Conservation (phyloP, 2,329 filamentous ascomycete genomes). For the Thelonectria olida region DNA sequence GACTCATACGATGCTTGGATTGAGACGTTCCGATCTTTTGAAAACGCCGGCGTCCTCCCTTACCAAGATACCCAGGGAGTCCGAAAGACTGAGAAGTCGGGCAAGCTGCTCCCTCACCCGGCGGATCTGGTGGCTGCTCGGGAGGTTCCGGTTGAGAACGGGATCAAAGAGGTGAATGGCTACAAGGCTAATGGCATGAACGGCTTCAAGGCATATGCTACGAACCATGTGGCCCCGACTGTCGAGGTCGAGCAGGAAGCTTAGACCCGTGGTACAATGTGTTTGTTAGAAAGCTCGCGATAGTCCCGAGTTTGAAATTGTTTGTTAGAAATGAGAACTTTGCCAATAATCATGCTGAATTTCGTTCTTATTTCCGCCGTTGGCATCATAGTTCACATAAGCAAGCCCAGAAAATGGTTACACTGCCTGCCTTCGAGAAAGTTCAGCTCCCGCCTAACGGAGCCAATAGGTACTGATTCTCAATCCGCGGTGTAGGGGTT, state of each 20-base stretch:
- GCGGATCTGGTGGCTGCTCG: slow-evolving; percentile 10
- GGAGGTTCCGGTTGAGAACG: not conserved
- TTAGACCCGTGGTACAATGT: too few relatives aligned
- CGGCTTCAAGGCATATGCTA: not conserved
- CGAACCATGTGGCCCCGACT: not conserved
- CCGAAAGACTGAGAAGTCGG: not conserved
- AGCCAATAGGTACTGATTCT: too few relatives aligned
- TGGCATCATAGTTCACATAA: too few relatives aligned
- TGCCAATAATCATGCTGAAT: too few relatives aligned
- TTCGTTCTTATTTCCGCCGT: too few relatives aligned
- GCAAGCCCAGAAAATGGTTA: too few relatives aligned
- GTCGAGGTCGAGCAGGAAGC: not conserved
- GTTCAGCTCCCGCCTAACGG: too few relatives aligned
- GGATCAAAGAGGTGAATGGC: not conserved
- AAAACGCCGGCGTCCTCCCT: slow-evolving; percentile 29
- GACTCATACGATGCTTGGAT: slow-evolving; percentile 29
- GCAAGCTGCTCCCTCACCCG: slow-evolving; percentile 13
- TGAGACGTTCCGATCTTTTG: slow-evolving; percentile 28
- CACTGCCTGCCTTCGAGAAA: too few relatives aligned
- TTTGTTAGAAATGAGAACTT: too few relatives aligned
- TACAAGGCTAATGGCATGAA: not conserved
- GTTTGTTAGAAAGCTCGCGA: too few relatives aligned
- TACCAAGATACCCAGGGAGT: not conserved
- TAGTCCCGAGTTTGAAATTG: too few relatives aligned
- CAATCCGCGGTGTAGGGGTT: too few relatives aligned